These are phyloP conservation scores for Erodium texanum DNA, from an alignment of 441 rosid species.

Conservation along the genomic window DNA sequence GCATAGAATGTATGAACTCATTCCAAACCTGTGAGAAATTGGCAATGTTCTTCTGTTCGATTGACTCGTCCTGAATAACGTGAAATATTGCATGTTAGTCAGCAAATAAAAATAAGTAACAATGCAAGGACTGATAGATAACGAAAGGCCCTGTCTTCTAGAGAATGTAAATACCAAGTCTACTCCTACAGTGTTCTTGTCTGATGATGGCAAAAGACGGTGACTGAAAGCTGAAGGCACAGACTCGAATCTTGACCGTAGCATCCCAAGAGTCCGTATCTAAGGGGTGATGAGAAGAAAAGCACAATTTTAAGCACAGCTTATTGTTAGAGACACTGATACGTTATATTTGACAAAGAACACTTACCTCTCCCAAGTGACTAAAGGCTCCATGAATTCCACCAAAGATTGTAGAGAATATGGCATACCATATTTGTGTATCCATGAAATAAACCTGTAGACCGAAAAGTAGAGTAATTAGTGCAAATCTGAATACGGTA, in stretches of 20 bases:
- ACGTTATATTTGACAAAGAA: not conserved
- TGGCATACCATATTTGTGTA: conserved; percentile 95
- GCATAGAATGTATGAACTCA: conserved; percentile 71
- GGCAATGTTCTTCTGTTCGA: conserved; percentile 39
- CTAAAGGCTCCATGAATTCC: conserved; percentile 95
- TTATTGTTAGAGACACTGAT: not conserved
- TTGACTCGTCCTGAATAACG: conserved; percentile 37
- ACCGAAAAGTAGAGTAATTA: conserved; percentile 19
- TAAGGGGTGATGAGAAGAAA: conserved; percentile 20
- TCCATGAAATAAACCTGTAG: conserved; percentile 88
- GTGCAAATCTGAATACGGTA: not conserved
- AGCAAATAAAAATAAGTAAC: not conserved
- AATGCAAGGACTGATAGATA: not conserved
- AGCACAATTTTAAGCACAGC: conserved; percentile 2
- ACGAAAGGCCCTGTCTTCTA: conserved; percentile 8
- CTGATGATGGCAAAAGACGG: conserved; percentile 48
- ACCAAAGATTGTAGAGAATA: conserved; percentile 86
- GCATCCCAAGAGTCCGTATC: conserved; percentile 95
- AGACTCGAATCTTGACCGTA: conserved; percentile 71
- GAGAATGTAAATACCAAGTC: conserved; percentile 23
- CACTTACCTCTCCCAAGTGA: conserved; percentile 91
- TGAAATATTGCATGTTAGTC: not conserved
- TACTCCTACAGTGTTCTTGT: conserved; percentile 22
- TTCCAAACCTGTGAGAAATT: conserved; percentile 84
- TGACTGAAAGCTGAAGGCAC: conserved; percentile 56